phyloP scores from a whole-genome alignment of 345 rosid genomes.

The Eutrema heterophyllum region DNA sequence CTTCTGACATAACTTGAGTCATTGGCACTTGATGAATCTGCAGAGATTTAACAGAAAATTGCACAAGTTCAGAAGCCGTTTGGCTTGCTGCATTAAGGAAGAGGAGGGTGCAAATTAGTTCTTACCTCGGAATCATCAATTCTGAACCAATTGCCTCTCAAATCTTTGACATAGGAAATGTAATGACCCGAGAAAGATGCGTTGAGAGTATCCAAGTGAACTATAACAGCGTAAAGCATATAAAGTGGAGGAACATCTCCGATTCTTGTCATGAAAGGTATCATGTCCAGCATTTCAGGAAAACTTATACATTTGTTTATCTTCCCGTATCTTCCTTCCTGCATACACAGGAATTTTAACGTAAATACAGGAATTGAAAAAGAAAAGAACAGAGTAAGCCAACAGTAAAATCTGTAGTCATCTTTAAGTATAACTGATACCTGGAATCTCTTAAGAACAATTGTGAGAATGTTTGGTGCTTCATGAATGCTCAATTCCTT shows the following conservation, averaged over 20 bases:
- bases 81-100: neutral
- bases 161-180: slow-evolving; percentile 67
- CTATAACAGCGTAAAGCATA: slow-evolving; percentile 70
- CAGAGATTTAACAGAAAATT: neutral
- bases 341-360: slow-evolving; percentile 10
- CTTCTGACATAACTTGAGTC: slow-evolving; percentile 92
- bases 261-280: slow-evolving; percentile 69
- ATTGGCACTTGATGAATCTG: slow-evolving; percentile 69
- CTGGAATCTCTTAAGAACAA: slow-evolving; percentile 87
- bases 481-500: slow-evolving; percentile 79
- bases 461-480: slow-evolving; percentile 84
- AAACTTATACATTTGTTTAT: slow-evolving; percentile 70
- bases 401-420: slow-evolving; percentile 1
- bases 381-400: neutral
- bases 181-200: slow-evolving; percentile 86
- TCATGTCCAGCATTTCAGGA: slow-evolving; percentile 82
- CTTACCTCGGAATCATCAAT: slow-evolving; percentile 76
- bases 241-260: slow-evolving; percentile 74
- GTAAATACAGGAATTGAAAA: neutral
- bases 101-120: neutral
- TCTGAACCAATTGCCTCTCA: slow-evolving; percentile 72
- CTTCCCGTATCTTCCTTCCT: slow-evolving; percentile 83
- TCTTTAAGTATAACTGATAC: slow-evolving; percentile 30
- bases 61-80: neutral
- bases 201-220: slow-evolving; percentile 79